A percentile compares a stretch with the other conserved stretches of the same genome.
Conservation (phyloP, 2,329 filamentous ascomycete species). For the Alternaria sp. region DNA sequence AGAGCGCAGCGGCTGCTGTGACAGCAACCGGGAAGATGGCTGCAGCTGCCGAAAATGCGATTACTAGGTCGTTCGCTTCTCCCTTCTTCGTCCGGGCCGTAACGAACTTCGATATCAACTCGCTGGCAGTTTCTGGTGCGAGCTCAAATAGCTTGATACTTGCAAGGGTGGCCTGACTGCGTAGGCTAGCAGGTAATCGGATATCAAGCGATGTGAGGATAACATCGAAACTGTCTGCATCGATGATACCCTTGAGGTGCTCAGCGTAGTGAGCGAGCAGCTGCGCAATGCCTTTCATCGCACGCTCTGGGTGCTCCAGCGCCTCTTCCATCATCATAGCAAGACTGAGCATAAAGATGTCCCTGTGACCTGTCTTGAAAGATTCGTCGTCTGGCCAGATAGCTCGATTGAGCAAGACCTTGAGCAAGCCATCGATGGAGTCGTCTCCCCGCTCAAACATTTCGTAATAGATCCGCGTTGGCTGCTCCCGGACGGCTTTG, state of each 20-base stretch:
- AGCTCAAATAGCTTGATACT: constrained; percentile 85
- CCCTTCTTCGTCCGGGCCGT: constrained; percentile 73
- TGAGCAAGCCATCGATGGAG: constrained; percentile 55
- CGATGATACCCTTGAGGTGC: constrained; percentile 68
- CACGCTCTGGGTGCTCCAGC: constrained; percentile 71
- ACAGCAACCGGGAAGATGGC: constrained; percentile 87
- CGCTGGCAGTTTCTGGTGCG: constrained; percentile 73
- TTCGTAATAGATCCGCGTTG: constrained; percentile 55
- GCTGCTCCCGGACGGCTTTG: constrained; percentile 47
- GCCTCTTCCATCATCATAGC: constrained; percentile 91
- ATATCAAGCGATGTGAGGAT: constrained; percentile 88
- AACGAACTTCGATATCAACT: constrained; percentile 77
- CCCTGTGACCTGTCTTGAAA: constrained; percentile 60
- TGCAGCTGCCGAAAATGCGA: constrained; percentile 92
- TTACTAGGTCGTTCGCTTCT: constrained; percentile 86
- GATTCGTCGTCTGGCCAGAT: constrained; percentile 54
- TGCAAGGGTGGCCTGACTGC: constrained; percentile 82
- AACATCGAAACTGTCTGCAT: constrained; percentile 80
- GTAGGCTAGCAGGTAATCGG: constrained; percentile 74
- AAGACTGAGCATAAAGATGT: constrained; percentile 78
- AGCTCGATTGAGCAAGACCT: constrained; percentile 53
- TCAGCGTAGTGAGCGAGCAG: constrained; percentile 64
- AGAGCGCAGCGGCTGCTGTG: constrained; percentile 76
- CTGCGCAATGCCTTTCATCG: constrained; percentile 67
- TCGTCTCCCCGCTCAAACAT: constrained; percentile 58